Evolutionary conservation across 2,329 filamentous ascomycete species (phyloP).

Genomic region (Thelonectria discophora): DNA sequence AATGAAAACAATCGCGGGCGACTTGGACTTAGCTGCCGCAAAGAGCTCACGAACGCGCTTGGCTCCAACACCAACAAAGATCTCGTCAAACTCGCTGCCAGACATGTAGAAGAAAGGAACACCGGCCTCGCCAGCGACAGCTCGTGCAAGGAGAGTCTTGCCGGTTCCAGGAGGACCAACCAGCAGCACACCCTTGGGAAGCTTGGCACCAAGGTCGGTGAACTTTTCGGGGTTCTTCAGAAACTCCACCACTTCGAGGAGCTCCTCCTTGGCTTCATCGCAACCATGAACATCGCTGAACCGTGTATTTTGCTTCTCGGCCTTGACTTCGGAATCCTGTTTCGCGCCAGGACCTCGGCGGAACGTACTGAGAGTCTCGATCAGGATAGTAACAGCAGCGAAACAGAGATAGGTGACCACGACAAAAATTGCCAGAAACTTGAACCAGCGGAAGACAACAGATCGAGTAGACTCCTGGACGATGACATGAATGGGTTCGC

Average conservation of each 20-base stretch:
- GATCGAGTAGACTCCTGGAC: conserved; percentile 88
- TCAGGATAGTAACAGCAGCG: conserved; percentile 79
- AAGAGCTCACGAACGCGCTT: conserved; percentile 98
- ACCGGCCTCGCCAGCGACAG: conserved; percentile 94
- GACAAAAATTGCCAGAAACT: conserved; percentile 81
- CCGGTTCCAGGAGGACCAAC: conserved; percentile 96
- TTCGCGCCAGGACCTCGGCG: conserved; percentile 77
- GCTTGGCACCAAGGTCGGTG: conserved; percentile 91
- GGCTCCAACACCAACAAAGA: conserved; percentile 95
- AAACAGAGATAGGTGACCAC: conserved; percentile 82
- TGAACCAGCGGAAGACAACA: conserved; percentile 89
- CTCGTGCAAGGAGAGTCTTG: conserved; percentile 94
- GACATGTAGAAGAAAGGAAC: conserved; percentile 99
- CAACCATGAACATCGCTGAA: conserved; percentile 97
- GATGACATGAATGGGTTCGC: conserved; percentile 91
- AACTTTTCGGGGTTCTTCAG: conserved; percentile 93
- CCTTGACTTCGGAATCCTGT: conserved; percentile 85
- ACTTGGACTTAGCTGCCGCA: conserved; percentile 80
- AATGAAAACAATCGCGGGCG: conserved; percentile 93
- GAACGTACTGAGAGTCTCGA: conserved; percentile 82
- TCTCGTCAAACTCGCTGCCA: conserved; percentile 96
- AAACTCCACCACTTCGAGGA: conserved; percentile 97
- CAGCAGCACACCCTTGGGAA: conserved; percentile 95
- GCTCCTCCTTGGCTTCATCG: conserved; percentile 97
- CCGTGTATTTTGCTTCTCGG: conserved; percentile 88